phyloP scores from a whole-genome alignment of 2,329 filamentous ascomycete species.

The Truncatella angustata region DNA sequence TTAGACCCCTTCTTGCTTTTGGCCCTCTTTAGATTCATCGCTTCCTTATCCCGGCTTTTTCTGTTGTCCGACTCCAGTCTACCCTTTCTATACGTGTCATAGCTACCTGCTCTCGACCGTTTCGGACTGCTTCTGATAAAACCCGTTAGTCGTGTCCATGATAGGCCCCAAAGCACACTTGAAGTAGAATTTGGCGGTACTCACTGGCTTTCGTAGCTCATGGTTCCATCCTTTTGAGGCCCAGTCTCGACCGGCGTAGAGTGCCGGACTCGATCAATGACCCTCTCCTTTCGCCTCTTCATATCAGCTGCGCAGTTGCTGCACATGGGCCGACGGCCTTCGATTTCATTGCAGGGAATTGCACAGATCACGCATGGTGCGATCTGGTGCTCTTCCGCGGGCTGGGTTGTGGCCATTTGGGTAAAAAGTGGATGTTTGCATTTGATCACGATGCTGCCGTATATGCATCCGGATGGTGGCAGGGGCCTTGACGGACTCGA shows the following conservation, averaged over 20 bases:
- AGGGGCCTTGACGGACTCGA: too few relatives aligned
- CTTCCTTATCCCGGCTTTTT: constrained; percentile 1
- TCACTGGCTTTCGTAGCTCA: constrained; percentile 5
- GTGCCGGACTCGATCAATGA: constrained; percentile 1
- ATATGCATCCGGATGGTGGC: too few relatives aligned
- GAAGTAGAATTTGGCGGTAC: neutral
- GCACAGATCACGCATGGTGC: neutral
- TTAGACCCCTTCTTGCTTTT: neutral
- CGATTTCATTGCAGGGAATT: neutral
- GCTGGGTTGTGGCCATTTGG: too few relatives aligned
- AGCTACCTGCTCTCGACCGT: neutral
- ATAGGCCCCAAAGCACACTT: too few relatives aligned
- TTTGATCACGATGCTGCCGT: too few relatives aligned
- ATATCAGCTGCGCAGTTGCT: neutral
- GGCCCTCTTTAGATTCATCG: neutral
- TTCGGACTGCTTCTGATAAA: neutral
- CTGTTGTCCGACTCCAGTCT: constrained; percentile 1
- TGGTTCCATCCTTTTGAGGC: neutral
- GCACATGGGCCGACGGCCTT: neutral
- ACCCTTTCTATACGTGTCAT: constrained; percentile 5
- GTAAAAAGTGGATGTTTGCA: too few relatives aligned
- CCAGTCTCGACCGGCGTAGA: neutral
- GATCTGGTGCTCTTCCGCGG: too few relatives aligned
- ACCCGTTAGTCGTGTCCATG: too few relatives aligned
- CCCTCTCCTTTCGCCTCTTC: constrained; percentile 4